Percentiles rank a stretch among this genome's conserved stretches.
These are phyloP conservation scores for Oryza coarctata DNA, from an alignment of 176 grass and related monocot genomes.

Conservation along the genomic window DNA sequence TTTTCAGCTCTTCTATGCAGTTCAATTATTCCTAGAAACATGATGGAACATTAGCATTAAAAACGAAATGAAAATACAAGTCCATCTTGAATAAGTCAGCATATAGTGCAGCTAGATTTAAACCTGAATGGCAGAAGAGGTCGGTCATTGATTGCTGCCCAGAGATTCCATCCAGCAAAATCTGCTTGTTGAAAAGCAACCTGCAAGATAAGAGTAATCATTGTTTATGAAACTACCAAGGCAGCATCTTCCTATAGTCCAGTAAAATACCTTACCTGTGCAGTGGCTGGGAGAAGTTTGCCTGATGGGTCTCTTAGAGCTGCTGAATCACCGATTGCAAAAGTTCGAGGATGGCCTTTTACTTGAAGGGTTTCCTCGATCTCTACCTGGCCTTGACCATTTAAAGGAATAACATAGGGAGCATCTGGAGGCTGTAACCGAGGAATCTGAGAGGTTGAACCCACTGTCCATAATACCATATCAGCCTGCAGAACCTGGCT, in stretches of 20 bases:
- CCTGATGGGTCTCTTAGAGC: conserved; percentile 80
- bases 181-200: conserved; percentile 98
- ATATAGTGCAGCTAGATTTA: neutral
- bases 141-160: conserved; percentile 89
- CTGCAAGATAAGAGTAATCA: conserved; percentile 22
- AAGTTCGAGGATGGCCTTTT: conserved; percentile 81
- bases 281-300: conserved; percentile 77
- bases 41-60: neutral
- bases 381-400: conserved; percentile 86
- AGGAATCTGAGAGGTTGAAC: conserved; percentile 74
- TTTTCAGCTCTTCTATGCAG: neutral
- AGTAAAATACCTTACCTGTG: conserved; percentile 54
- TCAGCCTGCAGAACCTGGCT: conserved; percentile 62
- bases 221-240: neutral
- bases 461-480: conserved; percentile 93
- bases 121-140: conserved; percentile 93
- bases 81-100: neutral
- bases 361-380: conserved; percentile 92
- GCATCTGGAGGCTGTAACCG: conserved; percentile 64
- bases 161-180: conserved; percentile 95
- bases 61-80: neutral
- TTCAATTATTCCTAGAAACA: neutral
- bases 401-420: conserved; percentile 63
- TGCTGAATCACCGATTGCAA: conserved; percentile 94
- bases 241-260: neutral